Base-by-base conservation (phyloP, 768 basidiomycete species). In the Psilocybe cyanescens region DNA sequence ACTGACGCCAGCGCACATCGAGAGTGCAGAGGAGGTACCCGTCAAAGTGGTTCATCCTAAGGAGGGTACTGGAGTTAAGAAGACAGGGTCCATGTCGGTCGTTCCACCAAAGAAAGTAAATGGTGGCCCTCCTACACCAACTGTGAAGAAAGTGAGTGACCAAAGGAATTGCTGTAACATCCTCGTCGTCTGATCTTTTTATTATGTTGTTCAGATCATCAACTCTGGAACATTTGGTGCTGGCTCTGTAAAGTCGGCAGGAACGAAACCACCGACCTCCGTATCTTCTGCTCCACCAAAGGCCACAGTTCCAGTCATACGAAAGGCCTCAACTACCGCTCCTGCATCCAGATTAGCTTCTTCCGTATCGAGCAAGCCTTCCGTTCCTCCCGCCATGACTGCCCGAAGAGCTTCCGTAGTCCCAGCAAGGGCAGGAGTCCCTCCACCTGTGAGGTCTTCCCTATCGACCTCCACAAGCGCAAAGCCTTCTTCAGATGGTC, bases 201-300 rank as follows among this genome's bases (percentile, higher is more conserved):
- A 54, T n/a, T 62, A 44, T 16, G 24, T 45, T 70, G 65, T 41
- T 70, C 19, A 91, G 90, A 81, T 88, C 59, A 77, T 87, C 67
- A 86, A 76, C 73, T 83, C 87, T 59, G 86, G 87, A 63, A 88
- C 88, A 64, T 87, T 88, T 78, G 84, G 86, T 64, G 67, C 83
- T 70, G 86, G 87, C 64, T 66, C 78, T 59, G 75, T 83, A 55
- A 88, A 86, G 72, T 70, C 83, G 49, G 63, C 74, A 57, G 64
- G 41, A 57, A 49, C 74, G 16, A 83, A 77, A 70, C 50, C 76
- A 29, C 63, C 78, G 14, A 67, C 78, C 33, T 75, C 79, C 46
- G 59, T 66, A 8, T 31, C 70, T n/a, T 31, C 65, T 30, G 39
- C 60, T 41, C 17, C 62, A 46, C 17, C 63, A 14, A 67, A 63